Evolutionary conservation across 352 stramenopile species (phyloP).

Genomic region (Thalassiosira ordinaria): DNA sequence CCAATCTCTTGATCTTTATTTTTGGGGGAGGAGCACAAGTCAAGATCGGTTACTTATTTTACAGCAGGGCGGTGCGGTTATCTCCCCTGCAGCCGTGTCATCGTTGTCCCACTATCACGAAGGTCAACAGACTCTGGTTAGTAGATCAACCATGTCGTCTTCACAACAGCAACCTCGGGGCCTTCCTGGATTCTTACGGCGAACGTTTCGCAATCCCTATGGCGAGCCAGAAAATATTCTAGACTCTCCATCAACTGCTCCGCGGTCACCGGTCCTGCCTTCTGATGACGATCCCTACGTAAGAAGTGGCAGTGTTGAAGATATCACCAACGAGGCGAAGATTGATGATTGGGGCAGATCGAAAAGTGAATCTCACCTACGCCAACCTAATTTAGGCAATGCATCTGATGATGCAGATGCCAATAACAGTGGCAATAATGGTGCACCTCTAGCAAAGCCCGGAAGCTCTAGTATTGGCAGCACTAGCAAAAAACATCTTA

Average conservation of each 20-base stretch:
- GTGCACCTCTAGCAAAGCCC: background rate
- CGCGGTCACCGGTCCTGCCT: slow-evolving; percentile 5
- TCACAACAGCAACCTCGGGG: slow-evolving; percentile 21
- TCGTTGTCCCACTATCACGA: too few species aligned
- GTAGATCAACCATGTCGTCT: background rate
- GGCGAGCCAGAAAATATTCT: slow-evolving; percentile 58
- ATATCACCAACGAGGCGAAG: too few species aligned
- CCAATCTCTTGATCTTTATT: too few species aligned
- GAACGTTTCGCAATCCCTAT: slow-evolving; percentile 60
- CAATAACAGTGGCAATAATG: background rate
- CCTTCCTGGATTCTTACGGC: slow-evolving; percentile 79
- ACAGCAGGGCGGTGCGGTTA: too few species aligned
- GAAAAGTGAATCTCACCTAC: too few species aligned
- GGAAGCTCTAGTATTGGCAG: background rate
- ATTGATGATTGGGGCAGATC: too few species aligned
- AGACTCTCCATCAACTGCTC: slow-evolving; percentile 16
- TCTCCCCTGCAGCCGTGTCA: too few species aligned
- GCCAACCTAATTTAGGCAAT: slow-evolving; percentile 4
- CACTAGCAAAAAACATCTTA: slow-evolving; percentile 34
- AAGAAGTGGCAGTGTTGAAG: slow-evolving; percentile 1
- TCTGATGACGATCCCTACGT: background rate
- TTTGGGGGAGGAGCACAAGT: too few species aligned
- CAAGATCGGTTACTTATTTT: too few species aligned
- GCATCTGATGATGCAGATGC: slow-evolving; percentile 6
- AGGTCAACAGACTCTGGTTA: too few species aligned